Evolutionary conservation across 371 early-diverging fungal genomes (phyloP).

Genomic region (Parasitella parasitica): DNA sequence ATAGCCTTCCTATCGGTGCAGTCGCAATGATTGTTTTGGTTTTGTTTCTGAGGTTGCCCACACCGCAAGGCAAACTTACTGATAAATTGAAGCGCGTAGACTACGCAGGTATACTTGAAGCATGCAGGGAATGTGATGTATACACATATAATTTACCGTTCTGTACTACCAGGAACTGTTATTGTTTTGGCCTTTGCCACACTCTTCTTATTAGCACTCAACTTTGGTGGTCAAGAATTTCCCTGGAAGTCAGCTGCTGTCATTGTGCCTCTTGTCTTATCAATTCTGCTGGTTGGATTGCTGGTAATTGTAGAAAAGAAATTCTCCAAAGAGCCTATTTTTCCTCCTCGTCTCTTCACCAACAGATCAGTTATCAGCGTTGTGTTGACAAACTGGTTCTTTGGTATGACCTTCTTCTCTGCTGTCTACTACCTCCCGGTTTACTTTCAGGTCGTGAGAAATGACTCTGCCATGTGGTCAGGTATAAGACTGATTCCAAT

Average conservation of each 20-base stretch:
- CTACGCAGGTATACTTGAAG: conserved; percentile 31
- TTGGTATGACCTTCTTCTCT: conserved; percentile 56
- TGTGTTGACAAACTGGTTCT: conserved; percentile 50
- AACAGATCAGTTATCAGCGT: conserved; percentile 48
- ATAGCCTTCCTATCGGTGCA: conserved; percentile 49
- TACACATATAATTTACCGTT: neutral
- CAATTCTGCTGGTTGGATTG: conserved; percentile 40
- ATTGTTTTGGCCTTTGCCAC: conserved; percentile 42
- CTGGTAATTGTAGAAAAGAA: conserved; percentile 48
- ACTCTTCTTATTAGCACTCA: conserved; percentile 45
- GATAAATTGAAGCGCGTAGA: conserved; percentile 46
- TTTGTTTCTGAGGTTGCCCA: conserved; percentile 30
- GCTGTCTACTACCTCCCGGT: conserved; percentile 67
- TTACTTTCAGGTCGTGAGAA: conserved; percentile 75
- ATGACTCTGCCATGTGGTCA: conserved; percentile 52
- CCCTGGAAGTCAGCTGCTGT: conserved; percentile 68
- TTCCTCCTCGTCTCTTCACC: conserved; percentile 58
- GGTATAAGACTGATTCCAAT: conserved; percentile 57
- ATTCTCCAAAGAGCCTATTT: conserved; percentile 54
- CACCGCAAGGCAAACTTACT: conserved; percentile 27
- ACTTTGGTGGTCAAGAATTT: conserved; percentile 51
- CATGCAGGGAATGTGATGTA: too few relatives aligned
- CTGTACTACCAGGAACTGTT: conserved; percentile 15
- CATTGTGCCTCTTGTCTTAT: conserved; percentile 56
- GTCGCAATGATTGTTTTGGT: conserved; percentile 36